Percentiles rank a stretch among this genome's conserved stretches.
phyloP scores from a whole-genome alignment of 257 asterid species.

The Nicotiana undulata region DNA sequence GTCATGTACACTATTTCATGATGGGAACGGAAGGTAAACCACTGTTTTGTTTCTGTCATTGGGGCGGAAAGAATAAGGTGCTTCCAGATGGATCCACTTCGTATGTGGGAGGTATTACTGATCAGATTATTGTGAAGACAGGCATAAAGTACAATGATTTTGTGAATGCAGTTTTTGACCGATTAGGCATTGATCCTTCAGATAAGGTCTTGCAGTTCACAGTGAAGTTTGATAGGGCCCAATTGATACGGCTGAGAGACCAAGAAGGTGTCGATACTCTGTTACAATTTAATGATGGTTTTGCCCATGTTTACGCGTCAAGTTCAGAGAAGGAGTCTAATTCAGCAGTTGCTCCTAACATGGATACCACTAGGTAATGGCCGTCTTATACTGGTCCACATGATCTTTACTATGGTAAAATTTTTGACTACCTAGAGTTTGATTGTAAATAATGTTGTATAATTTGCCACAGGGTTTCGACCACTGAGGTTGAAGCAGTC shows the following conservation, averaged over 20 bases:
- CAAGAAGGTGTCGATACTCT: constrained; percentile 5
- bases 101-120: background rate
- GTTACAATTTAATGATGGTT: constrained; percentile 5
- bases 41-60: constrained; percentile 5
- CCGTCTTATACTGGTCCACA: background rate
- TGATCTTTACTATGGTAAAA: background rate
- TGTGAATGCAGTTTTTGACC: background rate
- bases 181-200: background rate
- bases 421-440: background rate
- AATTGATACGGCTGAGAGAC: constrained; percentile 17
- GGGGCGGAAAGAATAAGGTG: constrained; percentile 6
- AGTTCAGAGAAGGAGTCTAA: constrained; percentile 7
- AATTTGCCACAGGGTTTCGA: background rate
- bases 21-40: constrained; percentile 1
- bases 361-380: constrained; percentile 6
- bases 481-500: constrained; percentile 6
- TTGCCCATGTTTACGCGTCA: background rate
- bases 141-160: constrained; percentile 3
- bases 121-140: constrained; percentile 1
- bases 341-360: background rate
- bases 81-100: constrained; percentile 2
- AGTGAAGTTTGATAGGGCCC: constrained; percentile 7
- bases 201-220: constrained; percentile 6
- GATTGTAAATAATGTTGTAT: background rate
- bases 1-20: background rate